Percentiles rank a stretch among this genome's conserved stretches.
Conservation (phyloP, 495 filamentous ascomycete genomes). For the Hypoxylon cercidicola region DNA sequence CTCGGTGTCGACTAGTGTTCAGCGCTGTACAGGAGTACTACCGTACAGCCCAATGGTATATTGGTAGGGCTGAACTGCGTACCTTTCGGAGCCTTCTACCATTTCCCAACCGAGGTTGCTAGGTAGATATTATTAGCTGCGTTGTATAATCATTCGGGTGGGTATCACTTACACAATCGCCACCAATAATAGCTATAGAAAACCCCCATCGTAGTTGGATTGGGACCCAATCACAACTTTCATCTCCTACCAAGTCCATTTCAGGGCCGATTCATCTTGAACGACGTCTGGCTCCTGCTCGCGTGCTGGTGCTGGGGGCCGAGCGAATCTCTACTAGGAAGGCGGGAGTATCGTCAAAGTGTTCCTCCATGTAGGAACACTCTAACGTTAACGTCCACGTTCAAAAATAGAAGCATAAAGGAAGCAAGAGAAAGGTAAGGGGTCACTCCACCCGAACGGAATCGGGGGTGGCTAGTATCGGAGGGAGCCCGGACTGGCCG, state of each 20-base stretch:
- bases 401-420: neutral
- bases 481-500: conserved; percentile 5
- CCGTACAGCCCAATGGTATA: conserved; percentile 22
- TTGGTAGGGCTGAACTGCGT: conserved; percentile 32
- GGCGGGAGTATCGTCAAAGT: neutral
- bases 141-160: neutral
- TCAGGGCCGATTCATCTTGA: neutral
- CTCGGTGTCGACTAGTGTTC: conserved; percentile 21
- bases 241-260: neutral
- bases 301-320: neutral
- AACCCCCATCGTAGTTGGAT: neutral
- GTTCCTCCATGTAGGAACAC: neutral
- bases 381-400: neutral
- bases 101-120: neutral
- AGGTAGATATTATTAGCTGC: neutral
- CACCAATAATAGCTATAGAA: neutral
- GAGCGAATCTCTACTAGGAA: neutral
- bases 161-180: conserved; percentile 7
- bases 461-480: conserved; percentile 12
- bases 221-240: neutral
- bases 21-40: conserved; percentile 17
- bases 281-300: neutral
- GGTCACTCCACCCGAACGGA: conserved; percentile 21
- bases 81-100: neutral
- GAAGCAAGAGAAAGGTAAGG: conserved; percentile 4